Evolutionary conservation across 192 early-diverging fungal genomes (phyloP), one percentile per base, ranked within the genome.

Genomic region (Podila epigama): DNA sequence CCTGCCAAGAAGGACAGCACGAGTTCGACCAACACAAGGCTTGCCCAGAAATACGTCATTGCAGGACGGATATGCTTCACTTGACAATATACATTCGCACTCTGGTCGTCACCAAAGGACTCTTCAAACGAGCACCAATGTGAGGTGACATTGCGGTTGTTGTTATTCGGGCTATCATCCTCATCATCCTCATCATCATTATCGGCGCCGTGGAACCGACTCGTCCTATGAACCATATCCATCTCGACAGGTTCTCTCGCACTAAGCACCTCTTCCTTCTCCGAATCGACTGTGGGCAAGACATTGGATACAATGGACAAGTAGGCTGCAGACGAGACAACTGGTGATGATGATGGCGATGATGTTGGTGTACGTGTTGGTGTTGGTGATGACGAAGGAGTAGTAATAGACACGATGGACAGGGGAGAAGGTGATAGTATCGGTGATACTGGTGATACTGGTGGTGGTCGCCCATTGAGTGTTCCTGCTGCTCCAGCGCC

Each of bases 81-180:
- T 22, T 59, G 65, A 31, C 73, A 77, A 28, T 68, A 77, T 7
- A 77, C 73, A 0, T 31, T 42, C 3, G 73, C 73, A 32, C 66
- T 68, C 32, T 77, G 56, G 25, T 63, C 44, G 25, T 77, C 73
- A 8, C 73, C 73, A 56, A 54, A 77, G 34, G 73, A 53, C n/a
- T 77, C 55, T 13, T 77, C 73, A 0, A 60, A 11, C 18, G 60
- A 32, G 33, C 73, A 77, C 58, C 64, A 63, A 20, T 37, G 60
- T 10, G 22, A 20, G 0, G 15, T 22, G 12, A 13, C 34, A 10
- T 40, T 32, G 3, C 67, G 39, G 40, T 52, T 20, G 34, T 60
- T 48, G 44, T 48, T 48, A 22, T 48, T 48, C 20, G n/a, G n/a
- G n/a, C n/a, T n/a, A n/a, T n/a, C n/a, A n/a, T n/a, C n/a, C n/a